Evolutionary conservation across 441 rosid species (phyloP), one percentile per base, ranked within the genome.

Genomic region (Dalechampia spathulata): DNA sequence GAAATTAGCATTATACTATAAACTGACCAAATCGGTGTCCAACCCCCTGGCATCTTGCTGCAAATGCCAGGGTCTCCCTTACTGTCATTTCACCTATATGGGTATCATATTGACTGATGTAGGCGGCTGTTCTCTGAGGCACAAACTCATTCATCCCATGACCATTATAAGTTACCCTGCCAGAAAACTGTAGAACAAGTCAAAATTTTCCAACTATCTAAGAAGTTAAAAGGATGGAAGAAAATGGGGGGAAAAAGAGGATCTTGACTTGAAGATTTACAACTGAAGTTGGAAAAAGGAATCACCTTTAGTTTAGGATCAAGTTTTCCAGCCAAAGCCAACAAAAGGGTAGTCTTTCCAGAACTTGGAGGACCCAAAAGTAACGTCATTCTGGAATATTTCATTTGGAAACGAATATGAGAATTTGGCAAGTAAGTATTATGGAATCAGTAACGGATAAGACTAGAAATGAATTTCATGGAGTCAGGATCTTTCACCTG

Each of bases 301-400:
- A 30, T 30, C 34, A 62, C 72, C 72, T 68, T 52, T 2, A 68
- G 30, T 16, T 40, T 57, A 16, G 63, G 64, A 52, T 68, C 72
- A 22, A 68, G 67, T 39, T 68, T 57, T 50, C 73, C 73, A 17
- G 73, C 73, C 55, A 69, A 49, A 26, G 69, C 73, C 63, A 64
- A 43, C 53, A 69, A 38, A 16, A 69, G 66, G 6, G 65, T 59
- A 19, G 73, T 69, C 30, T 69, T 69, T 34, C 73, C 73, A 49
- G 69, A 64, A 55, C 69, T 55, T 36, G 73, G 73, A 69, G 73
- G 73, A 23, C 73, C 69, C 58, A 64, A 49, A 43, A 83, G 87
- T 30, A 30, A 48, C 38, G 85, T 63, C 75, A 81, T 67, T 60
- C 90, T 74, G 61, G 27, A 43, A n/a, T 14, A 16, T 20, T 30